phyloP scores from a whole-genome alignment of 2,329 filamentous ascomycete species.

The Byssothecium circinans region DNA sequence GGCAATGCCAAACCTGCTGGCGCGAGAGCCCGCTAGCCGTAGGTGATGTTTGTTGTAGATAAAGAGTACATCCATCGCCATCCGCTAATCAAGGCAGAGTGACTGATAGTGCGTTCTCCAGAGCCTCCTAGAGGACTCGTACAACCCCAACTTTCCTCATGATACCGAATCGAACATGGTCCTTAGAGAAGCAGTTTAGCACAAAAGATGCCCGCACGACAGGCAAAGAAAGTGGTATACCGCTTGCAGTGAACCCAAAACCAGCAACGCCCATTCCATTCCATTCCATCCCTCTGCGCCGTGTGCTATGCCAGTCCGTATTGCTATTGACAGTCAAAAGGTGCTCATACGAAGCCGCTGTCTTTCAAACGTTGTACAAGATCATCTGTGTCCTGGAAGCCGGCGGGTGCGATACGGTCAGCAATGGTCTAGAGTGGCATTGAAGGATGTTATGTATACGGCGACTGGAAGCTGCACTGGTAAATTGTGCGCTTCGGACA shows the following conservation, averaged over 20 bases:
- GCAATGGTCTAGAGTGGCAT: slow-evolving; percentile 23
- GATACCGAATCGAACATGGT: slow-evolving; percentile 16
- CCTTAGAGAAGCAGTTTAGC: slow-evolving; percentile 27
- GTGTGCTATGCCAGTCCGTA: slow-evolving; percentile 14
- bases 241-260: slow-evolving; percentile 17
- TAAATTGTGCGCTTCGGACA: slow-evolving; percentile 12
- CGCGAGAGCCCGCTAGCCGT: slow-evolving; percentile 24
- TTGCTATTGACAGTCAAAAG: neutral
- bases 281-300: slow-evolving; percentile 18
- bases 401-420: slow-evolving; percentile 26
- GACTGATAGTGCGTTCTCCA: slow-evolving; percentile 43
- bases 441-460: slow-evolving; percentile 15
- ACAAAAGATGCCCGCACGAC: slow-evolving; percentile 14
- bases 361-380: slow-evolving; percentile 34
- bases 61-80: slow-evolving; percentile 43
- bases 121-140: slow-evolving; percentile 12
- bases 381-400: slow-evolving; percentile 33
- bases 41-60: slow-evolving; percentile 30
- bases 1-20: slow-evolving; percentile 30
- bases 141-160: slow-evolving; percentile 8
- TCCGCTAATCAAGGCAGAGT: slow-evolving; percentile 39
- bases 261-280: slow-evolving; percentile 13
- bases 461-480: slow-evolving; percentile 11
- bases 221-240: slow-evolving; percentile 27
- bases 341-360: slow-evolving; percentile 34